phyloP scores from a whole-genome alignment of 2,329 filamentous ascomycete genomes.

The Botrytis medusae region DNA sequence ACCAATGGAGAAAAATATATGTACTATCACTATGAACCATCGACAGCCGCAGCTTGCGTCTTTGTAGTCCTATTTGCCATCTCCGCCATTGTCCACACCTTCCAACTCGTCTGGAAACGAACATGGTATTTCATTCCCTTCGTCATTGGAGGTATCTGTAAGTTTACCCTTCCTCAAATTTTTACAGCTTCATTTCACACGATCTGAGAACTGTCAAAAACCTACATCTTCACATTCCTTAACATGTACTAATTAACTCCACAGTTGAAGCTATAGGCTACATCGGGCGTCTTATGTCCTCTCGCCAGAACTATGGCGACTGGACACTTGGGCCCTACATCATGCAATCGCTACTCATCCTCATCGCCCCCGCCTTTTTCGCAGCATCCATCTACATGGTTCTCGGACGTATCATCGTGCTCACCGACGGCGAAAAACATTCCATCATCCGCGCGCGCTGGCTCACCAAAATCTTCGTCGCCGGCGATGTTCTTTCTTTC shows the following conservation, averaged over 20 bases:
- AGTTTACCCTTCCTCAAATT: not conserved
- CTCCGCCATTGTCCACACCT: conserved; percentile 25
- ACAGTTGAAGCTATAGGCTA: conserved; percentile 46
- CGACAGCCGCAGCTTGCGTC: conserved; percentile 23
- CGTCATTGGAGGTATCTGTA: conserved; percentile 33
- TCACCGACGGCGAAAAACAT: conserved; percentile 41
- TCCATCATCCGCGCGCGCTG: conserved; percentile 41
- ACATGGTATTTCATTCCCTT: conserved; percentile 39
- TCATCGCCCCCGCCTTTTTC: conserved; percentile 45
- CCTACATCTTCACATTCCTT: not conserved
- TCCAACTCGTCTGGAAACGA: conserved; percentile 25
- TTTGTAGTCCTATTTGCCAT: conserved; percentile 26
- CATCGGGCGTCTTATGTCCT: conserved; percentile 33
- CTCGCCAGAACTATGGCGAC: conserved; percentile 29
- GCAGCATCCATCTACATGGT: conserved; percentile 46
- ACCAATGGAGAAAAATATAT: not conserved
- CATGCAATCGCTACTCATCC: conserved; percentile 42
- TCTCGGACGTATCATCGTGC: conserved; percentile 43
- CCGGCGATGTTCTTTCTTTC: conserved; percentile 48
- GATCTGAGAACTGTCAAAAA: not conserved
- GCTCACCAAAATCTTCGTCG: conserved; percentile 48
- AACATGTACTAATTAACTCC: conserved; percentile 31
- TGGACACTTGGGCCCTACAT: conserved; percentile 39
- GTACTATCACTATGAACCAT: conserved; percentile 30
- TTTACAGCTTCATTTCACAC: not conserved